Percentiles rank a stretch among this genome's conserved stretches.
phyloP scores from a whole-genome alignment of 441 rosid species.

The Pelargonium citronellum region DNA sequence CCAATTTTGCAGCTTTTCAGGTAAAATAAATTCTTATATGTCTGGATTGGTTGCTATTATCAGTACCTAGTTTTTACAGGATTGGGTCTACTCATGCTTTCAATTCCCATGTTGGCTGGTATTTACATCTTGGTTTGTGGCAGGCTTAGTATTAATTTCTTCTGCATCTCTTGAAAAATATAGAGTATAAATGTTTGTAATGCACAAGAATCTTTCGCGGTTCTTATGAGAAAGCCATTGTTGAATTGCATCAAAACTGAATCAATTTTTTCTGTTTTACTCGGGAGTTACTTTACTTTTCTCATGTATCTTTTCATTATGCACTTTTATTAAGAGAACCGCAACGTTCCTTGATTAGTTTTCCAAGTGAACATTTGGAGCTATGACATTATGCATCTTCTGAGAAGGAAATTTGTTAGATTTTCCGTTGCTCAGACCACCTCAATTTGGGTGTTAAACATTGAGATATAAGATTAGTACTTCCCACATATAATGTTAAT shows the following conservation, averaged over 20 bases:
- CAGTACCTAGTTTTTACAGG: not conserved
- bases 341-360: too few relatives aligned
- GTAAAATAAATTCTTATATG: constrained; percentile 30
- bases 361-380: too few relatives aligned
- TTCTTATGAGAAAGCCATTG: not conserved
- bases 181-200: not conserved
- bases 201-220: not conserved
- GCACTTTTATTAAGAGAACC: too few relatives aligned
- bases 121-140: not conserved
- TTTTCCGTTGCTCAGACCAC: too few relatives aligned
- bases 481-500: not conserved
- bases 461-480: not conserved
- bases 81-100: not conserved
- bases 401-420: too few relatives aligned
- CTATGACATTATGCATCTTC: too few relatives aligned
- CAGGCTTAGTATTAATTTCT: not conserved
- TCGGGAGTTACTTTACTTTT: too few relatives aligned
- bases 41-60: not conserved
- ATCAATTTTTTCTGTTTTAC: too few relatives aligned
- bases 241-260: not conserved
- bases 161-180: not conserved
- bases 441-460: too few relatives aligned
- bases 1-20: constrained; percentile 72
- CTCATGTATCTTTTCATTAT: too few relatives aligned
- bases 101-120: not conserved